Evolutionary conservation across 2,329 filamentous ascomycete genomes (phyloP).

Genomic region (Coniochaeta hoffmannii): DNA sequence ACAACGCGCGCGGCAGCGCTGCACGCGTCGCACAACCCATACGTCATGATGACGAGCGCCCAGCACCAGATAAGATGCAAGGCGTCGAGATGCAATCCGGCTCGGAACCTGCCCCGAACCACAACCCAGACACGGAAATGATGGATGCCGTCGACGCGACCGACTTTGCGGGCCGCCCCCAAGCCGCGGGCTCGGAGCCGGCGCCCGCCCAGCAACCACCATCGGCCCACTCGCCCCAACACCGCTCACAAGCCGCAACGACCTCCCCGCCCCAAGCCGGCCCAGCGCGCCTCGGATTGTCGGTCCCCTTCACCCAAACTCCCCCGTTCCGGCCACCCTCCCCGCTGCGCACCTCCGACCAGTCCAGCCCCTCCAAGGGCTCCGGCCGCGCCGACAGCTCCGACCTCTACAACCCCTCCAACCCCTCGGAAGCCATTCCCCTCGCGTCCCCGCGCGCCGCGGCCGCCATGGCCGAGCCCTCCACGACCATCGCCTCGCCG

Average conservation of each 20-base stretch:
- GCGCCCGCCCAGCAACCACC: background rate
- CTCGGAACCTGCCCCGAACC: background rate
- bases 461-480: background rate
- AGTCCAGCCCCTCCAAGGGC: background rate
- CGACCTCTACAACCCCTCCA: background rate
- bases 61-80: background rate
- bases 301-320: no score
- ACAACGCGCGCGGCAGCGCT: background rate
- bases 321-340: no score
- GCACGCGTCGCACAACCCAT: background rate
- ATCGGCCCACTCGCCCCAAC: no score
- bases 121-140: background rate
- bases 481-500: background rate
- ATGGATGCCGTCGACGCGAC: background rate
- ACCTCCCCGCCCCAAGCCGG: no score
- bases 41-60: background rate
- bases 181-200: background rate
- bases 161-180: background rate
- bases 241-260: no score
- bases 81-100: background rate
- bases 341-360: background rate
- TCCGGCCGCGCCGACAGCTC: no score
- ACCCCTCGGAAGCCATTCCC: background rate
- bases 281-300: no score
- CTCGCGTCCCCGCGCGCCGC: background rate